phyloP scores from a whole-genome alignment of 495 filamentous ascomycete species.

The Cercophora scortea region DNA sequence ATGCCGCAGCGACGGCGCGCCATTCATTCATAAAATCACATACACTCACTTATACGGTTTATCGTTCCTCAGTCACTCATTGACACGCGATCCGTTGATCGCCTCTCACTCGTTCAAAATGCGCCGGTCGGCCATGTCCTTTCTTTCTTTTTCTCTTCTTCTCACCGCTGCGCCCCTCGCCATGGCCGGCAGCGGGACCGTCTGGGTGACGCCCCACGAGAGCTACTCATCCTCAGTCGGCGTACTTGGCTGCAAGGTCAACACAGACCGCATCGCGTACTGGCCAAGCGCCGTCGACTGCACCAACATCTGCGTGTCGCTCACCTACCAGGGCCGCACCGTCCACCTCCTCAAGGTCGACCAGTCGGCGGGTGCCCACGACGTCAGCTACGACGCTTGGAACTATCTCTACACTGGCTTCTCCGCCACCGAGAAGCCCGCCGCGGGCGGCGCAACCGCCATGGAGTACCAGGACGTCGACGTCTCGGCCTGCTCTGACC shows the following conservation, averaged over 20 bases:
- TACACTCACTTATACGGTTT: too few species aligned
- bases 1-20: too few species aligned
- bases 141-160: background rate
- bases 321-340: conserved; percentile 32
- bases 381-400: conserved; percentile 45
- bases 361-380: conserved; percentile 39
- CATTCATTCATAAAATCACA: too few species aligned
- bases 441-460: conserved; percentile 32
- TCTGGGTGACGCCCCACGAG: conserved; percentile 44
- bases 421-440: conserved; percentile 34
- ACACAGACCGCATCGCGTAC: conserved; percentile 42
- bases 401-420: conserved; percentile 40
- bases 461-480: conserved; percentile 35
- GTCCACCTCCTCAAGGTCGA: conserved; percentile 40
- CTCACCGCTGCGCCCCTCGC: conserved; percentile 17
- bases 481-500: conserved; percentile 24
- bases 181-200: conserved; percentile 24
- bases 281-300: conserved; percentile 41
- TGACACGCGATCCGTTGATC: background rate
- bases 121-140: conserved; percentile 6
- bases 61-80: too few species aligned
- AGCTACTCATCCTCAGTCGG: conserved; percentile 41
- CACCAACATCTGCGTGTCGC: conserved; percentile 36
- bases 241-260: conserved; percentile 41
- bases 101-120: conserved; percentile 5